Percentiles rank a stretch among this genome's conserved stretches.
Evolutionary conservation across 345 rosid species (phyloP).

Genomic region (Gossypium longicalyx): DNA sequence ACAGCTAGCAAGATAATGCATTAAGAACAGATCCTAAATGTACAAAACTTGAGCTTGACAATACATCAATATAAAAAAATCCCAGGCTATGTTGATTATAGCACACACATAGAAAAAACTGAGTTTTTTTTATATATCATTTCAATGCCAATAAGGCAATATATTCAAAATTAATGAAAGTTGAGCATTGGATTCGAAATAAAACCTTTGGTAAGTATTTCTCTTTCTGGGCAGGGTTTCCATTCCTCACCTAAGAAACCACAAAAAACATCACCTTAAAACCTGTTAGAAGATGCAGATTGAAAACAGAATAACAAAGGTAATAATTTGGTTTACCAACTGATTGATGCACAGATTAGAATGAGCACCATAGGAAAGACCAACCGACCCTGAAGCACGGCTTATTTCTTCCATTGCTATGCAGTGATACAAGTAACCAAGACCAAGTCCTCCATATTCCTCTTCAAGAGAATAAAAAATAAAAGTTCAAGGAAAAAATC

Average conservation of each 20-base stretch:
- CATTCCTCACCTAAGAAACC: slow-evolving; percentile 72
- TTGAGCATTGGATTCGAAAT: background rate
- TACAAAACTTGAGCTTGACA: background rate
- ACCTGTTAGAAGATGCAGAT: background rate
- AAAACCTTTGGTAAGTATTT: slow-evolving; percentile 87
- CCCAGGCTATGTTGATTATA: background rate
- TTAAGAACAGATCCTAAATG: background rate
- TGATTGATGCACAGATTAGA: slow-evolving; percentile 94
- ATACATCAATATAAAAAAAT: slow-evolving; percentile 3
- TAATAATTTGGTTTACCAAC: slow-evolving; percentile 51
- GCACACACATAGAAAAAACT: background rate
- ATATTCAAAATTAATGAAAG: background rate
- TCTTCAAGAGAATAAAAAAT: slow-evolving; percentile 34
- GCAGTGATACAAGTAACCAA: slow-evolving; percentile 91
- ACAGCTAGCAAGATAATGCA: background rate
- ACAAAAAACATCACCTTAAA: background rate
- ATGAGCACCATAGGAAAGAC: slow-evolving; percentile 87
- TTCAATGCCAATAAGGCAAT: background rate
- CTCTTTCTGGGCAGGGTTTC: slow-evolving; percentile 65
- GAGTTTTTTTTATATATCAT: too few species aligned
- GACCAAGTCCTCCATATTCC: slow-evolving; percentile 96
- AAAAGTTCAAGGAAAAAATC: background rate
- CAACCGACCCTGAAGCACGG: slow-evolving; percentile 90
- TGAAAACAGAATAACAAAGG: background rate
- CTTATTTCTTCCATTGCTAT: slow-evolving; percentile 90